Conservation (phyloP, 257 asterid genomes). For the Ajuga chamaepitys region DNA sequence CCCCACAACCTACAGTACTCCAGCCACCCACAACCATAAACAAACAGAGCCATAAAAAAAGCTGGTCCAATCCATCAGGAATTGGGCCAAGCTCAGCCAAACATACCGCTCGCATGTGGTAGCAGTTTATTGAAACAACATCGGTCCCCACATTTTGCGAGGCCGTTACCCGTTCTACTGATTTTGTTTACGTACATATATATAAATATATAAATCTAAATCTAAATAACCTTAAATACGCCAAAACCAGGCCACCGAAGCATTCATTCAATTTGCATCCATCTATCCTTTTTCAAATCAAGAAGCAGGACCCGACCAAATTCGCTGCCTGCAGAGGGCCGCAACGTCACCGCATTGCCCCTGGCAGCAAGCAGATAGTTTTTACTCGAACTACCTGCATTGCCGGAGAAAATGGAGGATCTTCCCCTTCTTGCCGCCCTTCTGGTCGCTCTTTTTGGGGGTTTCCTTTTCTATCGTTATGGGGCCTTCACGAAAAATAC, state of each 20-base stretch:
- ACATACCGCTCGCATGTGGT: not conserved
- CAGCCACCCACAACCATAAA: no score
- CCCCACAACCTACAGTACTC: no score
- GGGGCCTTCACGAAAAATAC: constrained; percentile 16
- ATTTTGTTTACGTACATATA: not conserved
- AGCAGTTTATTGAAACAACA: not conserved
- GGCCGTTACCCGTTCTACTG: not conserved
- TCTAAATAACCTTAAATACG: not conserved
- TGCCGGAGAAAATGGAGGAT: constrained; percentile 39
- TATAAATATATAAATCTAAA: no score
- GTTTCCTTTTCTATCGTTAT: constrained; percentile 18
- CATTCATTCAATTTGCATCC: not conserved
- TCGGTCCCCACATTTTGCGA: not conserved
- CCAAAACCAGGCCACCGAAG: constrained; percentile 21
- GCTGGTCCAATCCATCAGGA: no score
- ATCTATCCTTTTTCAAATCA: not conserved
- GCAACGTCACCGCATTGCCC: constrained; percentile 12
- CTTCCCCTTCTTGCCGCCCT: constrained; percentile 31
- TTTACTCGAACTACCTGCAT: constrained; percentile 26
- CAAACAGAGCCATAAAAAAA: no score
- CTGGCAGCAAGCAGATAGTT: constrained; percentile 16
- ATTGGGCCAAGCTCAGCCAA: no score
- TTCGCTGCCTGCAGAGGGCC: not conserved
- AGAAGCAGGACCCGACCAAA: not conserved
- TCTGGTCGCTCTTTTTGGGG: constrained; percentile 38